Evolutionary conservation across 352 stramenopile genomes (phyloP), one percentile per base, ranked within the genome.

Genomic region (Blastocystis sp.): DNA sequence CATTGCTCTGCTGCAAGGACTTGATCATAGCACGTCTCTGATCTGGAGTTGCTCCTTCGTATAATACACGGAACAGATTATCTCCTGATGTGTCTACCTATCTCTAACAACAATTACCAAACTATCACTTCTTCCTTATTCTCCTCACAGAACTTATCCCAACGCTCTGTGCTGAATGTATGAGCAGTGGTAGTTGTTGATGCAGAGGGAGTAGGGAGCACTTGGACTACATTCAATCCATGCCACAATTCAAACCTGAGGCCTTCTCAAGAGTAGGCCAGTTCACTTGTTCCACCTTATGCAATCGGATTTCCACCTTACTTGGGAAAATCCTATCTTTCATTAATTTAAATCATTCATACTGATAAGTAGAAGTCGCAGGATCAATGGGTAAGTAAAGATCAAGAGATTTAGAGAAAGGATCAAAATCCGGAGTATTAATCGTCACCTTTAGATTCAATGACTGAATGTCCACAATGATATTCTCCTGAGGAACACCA

Each of bases 261-360:
- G 73, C 51, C 30, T 68, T 64, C 30, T 84, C 73, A 2, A 84
- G 51, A 66, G 48, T 69, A 64, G 73, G 73, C 78, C 78, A 89
- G 33, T 76, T 79, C 17, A 57, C 22, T n/a, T n/a, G 17, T 5
- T 77, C 53, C 44, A 42, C 30, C 78, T 89, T 89, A 24, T 89
- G 60, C 6, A 89, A 62, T 27, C n/a, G 6, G 51, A 89, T 89
- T 30, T 89, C 78, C 42, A 89, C 60, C 78, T 89, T 89, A 30
- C 54, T 77, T 22, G 78, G 78, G 66, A 79, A 79, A 24, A 78
- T 35, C 27, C 78, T 89, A 89, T 5, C 4, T 1, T 3, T 78
- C 0, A 56, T 2, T 9, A 15, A 30, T 42, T 15, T 2, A 53
- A 17, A 13, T 1, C 11, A 78, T 22, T 11, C 11, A 48, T 68